These are phyloP conservation scores for Sanghuangporus sanghuang DNA, from an alignment of 1,284 basidiomycete species.

Conservation along the genomic window DNA sequence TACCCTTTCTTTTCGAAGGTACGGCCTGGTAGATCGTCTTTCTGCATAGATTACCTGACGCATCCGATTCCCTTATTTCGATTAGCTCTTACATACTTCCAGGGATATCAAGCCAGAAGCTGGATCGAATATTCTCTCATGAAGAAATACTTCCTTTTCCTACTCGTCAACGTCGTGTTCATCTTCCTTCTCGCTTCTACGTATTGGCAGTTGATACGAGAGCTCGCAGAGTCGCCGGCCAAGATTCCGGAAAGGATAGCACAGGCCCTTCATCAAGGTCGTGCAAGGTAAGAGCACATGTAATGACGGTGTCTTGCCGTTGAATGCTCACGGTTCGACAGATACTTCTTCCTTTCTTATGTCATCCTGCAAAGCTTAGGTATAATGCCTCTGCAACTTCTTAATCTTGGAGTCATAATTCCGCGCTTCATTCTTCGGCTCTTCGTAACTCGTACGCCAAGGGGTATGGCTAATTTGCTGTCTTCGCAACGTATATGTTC, in stretches of 20 bases:
- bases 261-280: slow-evolving; percentile 67
- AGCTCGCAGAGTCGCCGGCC: slow-evolving; percentile 81
- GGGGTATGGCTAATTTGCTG: slow-evolving; percentile 55
- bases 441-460: slow-evolving; percentile 78
- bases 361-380: slow-evolving; percentile 91
- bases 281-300: slow-evolving; percentile 46
- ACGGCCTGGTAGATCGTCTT: slow-evolving; percentile 15
- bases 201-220: slow-evolving; percentile 83
- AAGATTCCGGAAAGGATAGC: slow-evolving; percentile 91
- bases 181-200: slow-evolving; percentile 91
- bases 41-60: slow-evolving; percentile 1
- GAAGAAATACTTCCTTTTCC: slow-evolving; percentile 93
- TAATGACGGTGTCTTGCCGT: not conserved
- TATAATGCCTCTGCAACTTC: slow-evolving; percentile 90
- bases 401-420: slow-evolving; percentile 83
- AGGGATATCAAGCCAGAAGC: slow-evolving; percentile 86
- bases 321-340: slow-evolving; percentile 25
- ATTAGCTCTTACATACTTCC: slow-evolving; percentile 79
- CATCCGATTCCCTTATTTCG: not conserved
- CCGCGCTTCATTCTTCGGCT: slow-evolving; percentile 67
- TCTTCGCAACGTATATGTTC: not conserved
- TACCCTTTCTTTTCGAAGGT: slow-evolving; percentile 92
- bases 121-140: slow-evolving; percentile 91
- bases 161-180: slow-evolving; percentile 92
- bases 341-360: slow-evolving; percentile 95